A percentile compares a stretch with the other conserved stretches of the same genome.
phyloP scores from a whole-genome alignment of 2,329 filamentous ascomycete genomes.

The Chaetomium sp. region DNA sequence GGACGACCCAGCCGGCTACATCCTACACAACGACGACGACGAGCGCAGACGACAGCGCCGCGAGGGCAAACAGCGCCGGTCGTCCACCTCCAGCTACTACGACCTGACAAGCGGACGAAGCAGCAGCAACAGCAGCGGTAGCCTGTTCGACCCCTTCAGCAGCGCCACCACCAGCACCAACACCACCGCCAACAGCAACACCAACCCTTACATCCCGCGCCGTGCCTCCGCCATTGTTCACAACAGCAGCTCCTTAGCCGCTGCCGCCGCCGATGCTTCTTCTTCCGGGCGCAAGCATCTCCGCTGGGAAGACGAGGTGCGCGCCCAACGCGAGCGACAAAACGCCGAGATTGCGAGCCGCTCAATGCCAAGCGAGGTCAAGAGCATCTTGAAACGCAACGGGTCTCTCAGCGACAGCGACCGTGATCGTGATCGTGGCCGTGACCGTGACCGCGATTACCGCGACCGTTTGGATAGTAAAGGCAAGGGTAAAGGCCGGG shows the following conservation, averaged over 20 bases:
- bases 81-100: constrained; percentile 9
- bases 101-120: constrained; percentile 1
- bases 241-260: constrained; percentile 11
- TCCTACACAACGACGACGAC: constrained; percentile 10
- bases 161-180: neutral
- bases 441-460: no score
- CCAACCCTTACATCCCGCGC: constrained; percentile 14
- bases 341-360: constrained; percentile 29
- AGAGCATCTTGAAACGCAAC: constrained; percentile 27
- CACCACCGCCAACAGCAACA: constrained; percentile 3
- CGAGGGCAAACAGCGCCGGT: constrained; percentile 7
- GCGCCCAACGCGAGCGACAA: constrained; percentile 21
- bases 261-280: neutral
- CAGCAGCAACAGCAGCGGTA: neutral
- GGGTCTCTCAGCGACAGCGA: neutral
- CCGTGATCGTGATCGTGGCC: no score
- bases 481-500: constrained; percentile 11
- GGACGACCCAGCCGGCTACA: constrained; percentile 8
- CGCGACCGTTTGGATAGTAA: neutral
- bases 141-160: constrained; percentile 9
- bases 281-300: constrained; percentile 22
- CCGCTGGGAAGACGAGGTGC: constrained; percentile 28
- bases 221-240: constrained; percentile 21
- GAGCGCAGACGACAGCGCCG: constrained; percentile 20
- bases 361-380: constrained; percentile 16